Evolutionary conservation across 352 stramenopile genomes (phyloP), one percentile per base, ranked within the genome.

Genomic region (Phytophthora colocasiae): DNA sequence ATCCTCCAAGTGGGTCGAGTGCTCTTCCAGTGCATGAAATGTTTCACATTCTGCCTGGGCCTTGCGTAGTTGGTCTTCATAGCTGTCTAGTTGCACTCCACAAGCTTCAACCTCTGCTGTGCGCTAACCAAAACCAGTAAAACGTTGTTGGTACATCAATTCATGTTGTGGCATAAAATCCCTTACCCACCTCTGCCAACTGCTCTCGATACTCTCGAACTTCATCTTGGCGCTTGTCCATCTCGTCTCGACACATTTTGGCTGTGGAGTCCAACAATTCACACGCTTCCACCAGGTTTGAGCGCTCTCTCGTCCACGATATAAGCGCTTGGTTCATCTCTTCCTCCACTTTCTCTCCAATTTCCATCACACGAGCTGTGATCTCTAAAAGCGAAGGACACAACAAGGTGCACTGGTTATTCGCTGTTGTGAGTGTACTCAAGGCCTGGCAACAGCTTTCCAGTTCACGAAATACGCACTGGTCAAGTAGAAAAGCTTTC

Each of bases 201-300:
- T 67, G 43, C n/a, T 55, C 46, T 52, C 65, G 56, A 19, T 36
- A 71, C 9, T 72, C 56, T 32, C 51, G 45, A 39, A 76, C 38
- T 22, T 74, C 58, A 0, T 59, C 44, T 24, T 86, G 75, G 29
- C 75, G 56, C 38, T 77, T 76, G 4, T 71, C 50, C 66, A 86
- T 78, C 41, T 81, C 77, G 2, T 66, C 10, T 34, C 75, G 66
- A 17, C 77, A 87, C 31, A 78, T 34, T 15, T 26, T 40, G 26
- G 64, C 63, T 0, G 80, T 76, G 3, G 61, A 52, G 26, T 87
- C 59, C 19, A 89, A 47, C n/a, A 58, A 54, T 11, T 66, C 27
- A 39, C 66, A 74, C 1, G 80, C 64, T 3, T 58, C 58, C 0
- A 74, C 26, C 29, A 34, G 29, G 29, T 34, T 34, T 6, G 29